A percentile compares a stretch with the other conserved stretches of the same genome.
These are phyloP conservation scores for Coemansia sp. DNA, from an alignment of 192 early-diverging fungal genomes.

Conservation along the genomic window DNA sequence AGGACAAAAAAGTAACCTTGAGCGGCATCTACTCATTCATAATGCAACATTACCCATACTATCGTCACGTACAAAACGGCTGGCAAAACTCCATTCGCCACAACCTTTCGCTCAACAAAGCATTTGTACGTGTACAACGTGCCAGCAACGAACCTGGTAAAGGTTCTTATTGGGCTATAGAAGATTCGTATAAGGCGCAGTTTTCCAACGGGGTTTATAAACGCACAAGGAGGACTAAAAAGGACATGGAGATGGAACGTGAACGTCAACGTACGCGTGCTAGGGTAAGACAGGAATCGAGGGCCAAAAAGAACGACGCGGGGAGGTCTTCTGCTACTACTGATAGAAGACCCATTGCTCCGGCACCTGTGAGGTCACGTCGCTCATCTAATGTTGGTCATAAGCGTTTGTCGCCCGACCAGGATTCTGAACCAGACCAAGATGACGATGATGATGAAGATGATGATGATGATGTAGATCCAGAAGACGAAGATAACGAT, in stretches of 20 bases:
- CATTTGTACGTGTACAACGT: slow-evolving; percentile 87
- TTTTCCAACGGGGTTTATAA: slow-evolving; percentile 75
- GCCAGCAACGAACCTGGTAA: slow-evolving; percentile 87
- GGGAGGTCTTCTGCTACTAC: not conserved
- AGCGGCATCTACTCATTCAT: slow-evolving; percentile 91
- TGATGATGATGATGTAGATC: slow-evolving; percentile 2
- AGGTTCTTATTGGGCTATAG: slow-evolving; percentile 94
- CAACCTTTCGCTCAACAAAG: slow-evolving; percentile 94
- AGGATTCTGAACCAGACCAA: slow-evolving; percentile 21
- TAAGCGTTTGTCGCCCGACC: slow-evolving; percentile 38
- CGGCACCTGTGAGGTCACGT: not conserved
- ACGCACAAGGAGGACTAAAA: slow-evolving; percentile 59
- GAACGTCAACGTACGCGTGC: slow-evolving; percentile 14
- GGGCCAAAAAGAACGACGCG: not conserved
- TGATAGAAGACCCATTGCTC: not conserved
- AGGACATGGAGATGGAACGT: slow-evolving; percentile 54
- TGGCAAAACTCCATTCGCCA: slow-evolving; percentile 99
- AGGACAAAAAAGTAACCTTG: slow-evolving; percentile 73
- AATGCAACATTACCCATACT: slow-evolving; percentile 82
- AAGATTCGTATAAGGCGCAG: slow-evolving; percentile 66
- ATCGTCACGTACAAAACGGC: slow-evolving; percentile 78
- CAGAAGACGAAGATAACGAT: slow-evolving; percentile 2
- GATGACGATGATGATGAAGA: slow-evolving; percentile 26
- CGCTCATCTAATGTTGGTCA: slow-evolving; percentile 19
- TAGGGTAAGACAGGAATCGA: not conserved